These are phyloP conservation scores for Wickerhamiella spandovensis DNA, from an alignment of 805 yeast species.

Conservation along the genomic window DNA sequence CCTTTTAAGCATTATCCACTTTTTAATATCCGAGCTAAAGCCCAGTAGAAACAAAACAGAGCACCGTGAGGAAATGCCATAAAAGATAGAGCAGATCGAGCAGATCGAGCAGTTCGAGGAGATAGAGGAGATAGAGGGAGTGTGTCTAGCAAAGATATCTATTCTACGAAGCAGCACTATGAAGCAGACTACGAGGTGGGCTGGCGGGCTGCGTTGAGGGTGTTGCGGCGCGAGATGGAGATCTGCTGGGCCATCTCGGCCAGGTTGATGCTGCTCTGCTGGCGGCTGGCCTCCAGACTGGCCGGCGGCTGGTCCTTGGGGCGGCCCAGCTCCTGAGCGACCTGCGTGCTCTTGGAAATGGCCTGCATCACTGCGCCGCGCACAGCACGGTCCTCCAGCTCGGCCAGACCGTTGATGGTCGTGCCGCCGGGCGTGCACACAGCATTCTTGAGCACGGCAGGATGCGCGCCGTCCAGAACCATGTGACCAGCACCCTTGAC, in stretches of 20 bases:
- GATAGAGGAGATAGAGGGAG: no score
- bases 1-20: no score
- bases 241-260: constrained; percentile 21
- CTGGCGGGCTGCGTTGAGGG: constrained; percentile 16
- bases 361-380: constrained; percentile 81
- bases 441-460: constrained; percentile 72
- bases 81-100: no score
- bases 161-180: no score
- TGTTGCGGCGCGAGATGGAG: constrained; percentile 18
- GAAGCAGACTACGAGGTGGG: constrained; percentile 9
- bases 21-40: no score
- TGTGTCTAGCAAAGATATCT: no score
- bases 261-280: constrained; percentile 14
- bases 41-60: no score
- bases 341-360: constrained; percentile 80
- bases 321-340: constrained; percentile 32
- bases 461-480: constrained; percentile 79
- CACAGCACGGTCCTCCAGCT: constrained; percentile 83
- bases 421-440: constrained; percentile 98
- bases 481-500: constrained; percentile 88
- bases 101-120: no score
- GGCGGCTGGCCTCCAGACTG: constrained; percentile 14
- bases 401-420: constrained; percentile 87
- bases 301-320: constrained; percentile 5
- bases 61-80: no score